Percentiles rank a stretch among this genome's conserved stretches.
phyloP scores from a whole-genome alignment of 2,329 filamentous ascomycete species.

The Venturia aucupariae region DNA sequence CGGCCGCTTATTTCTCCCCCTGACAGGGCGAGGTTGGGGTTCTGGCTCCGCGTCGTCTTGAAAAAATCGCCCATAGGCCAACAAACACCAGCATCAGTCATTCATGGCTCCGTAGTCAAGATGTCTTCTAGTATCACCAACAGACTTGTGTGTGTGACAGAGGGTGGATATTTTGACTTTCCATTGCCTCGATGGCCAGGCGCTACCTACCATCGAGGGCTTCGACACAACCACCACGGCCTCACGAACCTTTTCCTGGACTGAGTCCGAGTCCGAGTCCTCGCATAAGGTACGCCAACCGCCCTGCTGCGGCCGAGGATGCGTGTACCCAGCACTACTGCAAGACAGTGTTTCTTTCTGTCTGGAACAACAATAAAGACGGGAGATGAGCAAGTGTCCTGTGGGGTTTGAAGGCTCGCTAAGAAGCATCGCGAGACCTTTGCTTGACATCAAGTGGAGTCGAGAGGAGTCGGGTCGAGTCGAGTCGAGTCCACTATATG shows the following conservation, averaged over 20 bases:
- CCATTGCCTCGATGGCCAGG: neutral
- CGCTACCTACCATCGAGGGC: neutral
- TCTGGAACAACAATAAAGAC: no score
- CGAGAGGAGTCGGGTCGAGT: no score
- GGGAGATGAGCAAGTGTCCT: no score
- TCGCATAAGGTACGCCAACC: no score
- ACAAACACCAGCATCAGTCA: neutral
- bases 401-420: neutral
- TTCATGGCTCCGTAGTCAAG: neutral
- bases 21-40: no score
- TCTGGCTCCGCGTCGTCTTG: neutral
- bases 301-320: no score
- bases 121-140: neutral
- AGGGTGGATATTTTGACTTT: no score
- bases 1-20: no score
- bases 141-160: neutral
- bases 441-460: no score
- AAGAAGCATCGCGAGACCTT: neutral
- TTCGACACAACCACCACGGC: no score
- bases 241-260: no score
- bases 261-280: no score
- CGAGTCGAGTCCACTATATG: neutral
- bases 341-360: slow-evolving; percentile 4
- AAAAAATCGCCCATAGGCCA: neutral
- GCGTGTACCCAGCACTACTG: neutral